Percentiles rank a stretch among this genome's conserved stretches.
These are phyloP conservation scores for Opeltia flavorubescens DNA, from an alignment of 495 filamentous ascomycete species.

Conservation along the genomic window DNA sequence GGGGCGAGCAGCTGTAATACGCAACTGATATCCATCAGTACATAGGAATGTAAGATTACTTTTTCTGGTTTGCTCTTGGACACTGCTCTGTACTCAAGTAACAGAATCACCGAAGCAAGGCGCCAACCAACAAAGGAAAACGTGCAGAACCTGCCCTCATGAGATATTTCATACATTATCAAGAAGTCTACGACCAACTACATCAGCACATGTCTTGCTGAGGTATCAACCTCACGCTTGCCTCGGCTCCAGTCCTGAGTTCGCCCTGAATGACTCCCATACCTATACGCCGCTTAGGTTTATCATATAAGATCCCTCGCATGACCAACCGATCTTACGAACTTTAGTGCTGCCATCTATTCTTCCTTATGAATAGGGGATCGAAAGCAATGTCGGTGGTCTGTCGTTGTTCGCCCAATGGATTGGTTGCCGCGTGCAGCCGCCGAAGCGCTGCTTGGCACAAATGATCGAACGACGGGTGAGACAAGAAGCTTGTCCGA, in stretches of 20 bases:
- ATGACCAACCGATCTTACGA: constrained; percentile 43
- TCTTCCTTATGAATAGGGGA: neutral
- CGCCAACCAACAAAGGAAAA: neutral
- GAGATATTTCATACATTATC: too few species aligned
- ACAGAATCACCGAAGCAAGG: neutral
- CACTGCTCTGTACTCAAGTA: neutral
- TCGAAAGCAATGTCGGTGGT: neutral
- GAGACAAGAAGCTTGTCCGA: neutral
- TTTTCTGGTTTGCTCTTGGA: too few species aligned
- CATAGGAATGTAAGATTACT: too few species aligned
- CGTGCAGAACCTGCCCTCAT: too few species aligned
- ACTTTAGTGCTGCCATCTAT: constrained; percentile 42
- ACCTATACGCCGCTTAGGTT: constrained; percentile 34
- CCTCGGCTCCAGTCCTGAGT: constrained; percentile 80
- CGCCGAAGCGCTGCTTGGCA: neutral
- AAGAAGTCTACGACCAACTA: constrained; percentile 22
- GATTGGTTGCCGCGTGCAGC: neutral
- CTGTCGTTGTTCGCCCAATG: neutral
- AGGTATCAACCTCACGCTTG: constrained; percentile 23
- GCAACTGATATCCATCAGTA: constrained; percentile 42
- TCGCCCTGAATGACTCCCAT: constrained; percentile 66
- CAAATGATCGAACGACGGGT: neutral
- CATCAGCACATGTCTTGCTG: neutral
- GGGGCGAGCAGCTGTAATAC: constrained; percentile 57
- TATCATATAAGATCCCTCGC: too few species aligned